Conservation (phyloP, 2,329 filamentous ascomycete genomes). For the Lachnellula suecica region DNA sequence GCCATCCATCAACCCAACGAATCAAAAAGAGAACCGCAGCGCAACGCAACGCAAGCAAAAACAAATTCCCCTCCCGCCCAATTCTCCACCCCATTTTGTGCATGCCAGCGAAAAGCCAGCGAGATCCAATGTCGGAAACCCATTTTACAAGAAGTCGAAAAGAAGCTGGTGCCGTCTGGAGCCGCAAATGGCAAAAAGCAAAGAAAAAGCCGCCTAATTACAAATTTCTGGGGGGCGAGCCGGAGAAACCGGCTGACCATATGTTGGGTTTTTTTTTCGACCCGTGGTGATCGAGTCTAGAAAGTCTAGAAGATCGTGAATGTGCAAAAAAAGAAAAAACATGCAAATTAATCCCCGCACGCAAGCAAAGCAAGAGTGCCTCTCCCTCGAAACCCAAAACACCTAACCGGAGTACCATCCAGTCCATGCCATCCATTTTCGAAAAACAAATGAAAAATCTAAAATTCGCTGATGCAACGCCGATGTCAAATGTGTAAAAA, state of each 20-base stretch:
- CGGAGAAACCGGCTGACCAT: conserved; percentile 25
- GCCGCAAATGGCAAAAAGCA: conserved; percentile 31
- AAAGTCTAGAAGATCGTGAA: conserved; percentile 29
- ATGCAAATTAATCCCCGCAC: conserved; percentile 19
- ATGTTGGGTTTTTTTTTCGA: conserved; percentile 26
- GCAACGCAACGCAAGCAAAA: conserved; percentile 14
- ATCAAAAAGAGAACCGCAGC: conserved; percentile 8
- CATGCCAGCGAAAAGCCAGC: conserved; percentile 26
- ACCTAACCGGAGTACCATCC: conserved; percentile 35
- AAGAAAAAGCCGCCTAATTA: conserved; percentile 36
- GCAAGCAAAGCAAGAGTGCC: conserved; percentile 30
- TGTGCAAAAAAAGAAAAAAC: conserved; percentile 30
- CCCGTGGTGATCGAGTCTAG: conserved; percentile 18
- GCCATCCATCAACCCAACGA: no score
- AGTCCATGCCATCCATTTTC: conserved; percentile 35
- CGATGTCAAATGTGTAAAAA: conserved; percentile 22
- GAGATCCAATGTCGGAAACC: conserved; percentile 22
- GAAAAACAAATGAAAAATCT: conserved; percentile 33
- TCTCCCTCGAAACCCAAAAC: conserved; percentile 32
- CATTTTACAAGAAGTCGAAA: conserved; percentile 35
- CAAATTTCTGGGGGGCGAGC: conserved; percentile 34
- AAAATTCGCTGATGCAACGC: conserved; percentile 33
- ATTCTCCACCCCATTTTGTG: no score
- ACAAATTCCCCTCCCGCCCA: conserved; percentile 20
- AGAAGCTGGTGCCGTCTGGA: conserved; percentile 4